phyloP scores from a whole-genome alignment of 371 early-diverging fungal genomes.

The Saksenaea vasiformis region DNA sequence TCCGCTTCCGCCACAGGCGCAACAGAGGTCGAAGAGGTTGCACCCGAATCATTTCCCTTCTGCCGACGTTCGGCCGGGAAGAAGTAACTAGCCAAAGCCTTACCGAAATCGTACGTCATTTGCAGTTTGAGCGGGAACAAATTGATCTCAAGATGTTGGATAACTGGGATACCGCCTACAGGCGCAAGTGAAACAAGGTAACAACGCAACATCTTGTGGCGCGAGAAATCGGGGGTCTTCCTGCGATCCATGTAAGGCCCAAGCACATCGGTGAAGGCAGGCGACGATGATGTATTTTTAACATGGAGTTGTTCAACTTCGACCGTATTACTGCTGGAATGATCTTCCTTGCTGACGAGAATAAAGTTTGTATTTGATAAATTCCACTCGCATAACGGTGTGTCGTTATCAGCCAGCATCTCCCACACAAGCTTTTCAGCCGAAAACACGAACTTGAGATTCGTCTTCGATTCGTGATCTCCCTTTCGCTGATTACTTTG shows the following conservation, averaged over 20 bases:
- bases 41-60: slow-evolving; percentile 3
- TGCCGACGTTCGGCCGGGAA: slow-evolving; percentile 60
- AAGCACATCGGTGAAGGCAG: slow-evolving; percentile 69
- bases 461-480: slow-evolving; percentile 36
- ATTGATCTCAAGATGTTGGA: slow-evolving; percentile 86
- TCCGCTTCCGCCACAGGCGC: not conserved
- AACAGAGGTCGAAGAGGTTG: not conserved
- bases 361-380: slow-evolving; percentile 49
- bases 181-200: slow-evolving; percentile 77
- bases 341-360: slow-evolving; percentile 63
- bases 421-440: slow-evolving; percentile 59
- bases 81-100: slow-evolving; percentile 71
- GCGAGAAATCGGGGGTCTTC: slow-evolving; percentile 56
- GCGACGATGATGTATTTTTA: slow-evolving; percentile 60
- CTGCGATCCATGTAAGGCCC: slow-evolving; percentile 55
- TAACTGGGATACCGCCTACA: slow-evolving; percentile 85
- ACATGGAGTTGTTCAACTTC: slow-evolving; percentile 74
- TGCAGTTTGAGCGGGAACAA: slow-evolving; percentile 79
- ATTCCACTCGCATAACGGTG: slow-evolving; percentile 62
- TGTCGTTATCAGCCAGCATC: slow-evolving; percentile 49
- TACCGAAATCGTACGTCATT: slow-evolving; percentile 79
- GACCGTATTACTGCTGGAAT: slow-evolving; percentile 61
- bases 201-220: slow-evolving; percentile 83
- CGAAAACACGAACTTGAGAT: slow-evolving; percentile 42
- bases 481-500: slow-evolving; percentile 31